phyloP scores from a whole-genome alignment of 1,284 basidiomycete species.

The Limonomyces culmigenus region DNA sequence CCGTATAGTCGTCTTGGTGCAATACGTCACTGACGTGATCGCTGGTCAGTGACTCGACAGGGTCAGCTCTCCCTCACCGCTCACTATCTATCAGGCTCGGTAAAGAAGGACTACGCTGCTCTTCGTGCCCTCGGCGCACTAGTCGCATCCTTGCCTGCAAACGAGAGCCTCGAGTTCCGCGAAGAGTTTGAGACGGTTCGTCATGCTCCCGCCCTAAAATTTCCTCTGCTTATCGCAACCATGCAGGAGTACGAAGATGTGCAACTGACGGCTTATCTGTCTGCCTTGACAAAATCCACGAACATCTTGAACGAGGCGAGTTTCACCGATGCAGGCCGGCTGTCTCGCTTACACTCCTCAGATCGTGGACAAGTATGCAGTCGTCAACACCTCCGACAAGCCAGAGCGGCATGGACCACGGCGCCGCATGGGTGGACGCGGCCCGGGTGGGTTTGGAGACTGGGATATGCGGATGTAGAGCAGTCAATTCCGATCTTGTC shows the following conservation, averaged over 20 bases:
- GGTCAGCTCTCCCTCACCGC: background rate
- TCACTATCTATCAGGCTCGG: conserved; percentile 7
- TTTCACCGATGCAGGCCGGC: conserved; percentile 6
- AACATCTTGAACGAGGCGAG: conserved; percentile 80
- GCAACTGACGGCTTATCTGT: conserved; percentile 79
- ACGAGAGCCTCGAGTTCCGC: conserved; percentile 62
- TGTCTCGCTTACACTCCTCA: conserved; percentile 12
- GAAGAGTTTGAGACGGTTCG: conserved; percentile 75
- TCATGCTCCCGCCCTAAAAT: conserved; percentile 5
- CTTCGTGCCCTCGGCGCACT: conserved; percentile 78
- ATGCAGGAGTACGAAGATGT: conserved; percentile 91
- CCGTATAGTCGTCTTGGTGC: conserved; percentile 66
- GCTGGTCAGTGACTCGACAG: conserved; percentile 30
- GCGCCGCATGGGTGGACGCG: conserved; percentile 1
- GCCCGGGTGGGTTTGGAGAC: no score
- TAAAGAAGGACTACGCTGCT: conserved; percentile 58
- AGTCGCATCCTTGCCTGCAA: conserved; percentile 74
- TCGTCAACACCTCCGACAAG: conserved; percentile 24
- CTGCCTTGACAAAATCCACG: conserved; percentile 76
- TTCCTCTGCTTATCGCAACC: conserved; percentile 2
- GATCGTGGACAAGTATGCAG: conserved; percentile 54
- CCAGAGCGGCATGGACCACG: conserved; percentile 22
- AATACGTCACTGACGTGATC: conserved; percentile 66
- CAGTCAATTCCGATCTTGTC: no score
- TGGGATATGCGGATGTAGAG: no score